Conservation (phyloP, 371 early-diverging fungal species). For the Saksenaea vasiformis region DNA sequence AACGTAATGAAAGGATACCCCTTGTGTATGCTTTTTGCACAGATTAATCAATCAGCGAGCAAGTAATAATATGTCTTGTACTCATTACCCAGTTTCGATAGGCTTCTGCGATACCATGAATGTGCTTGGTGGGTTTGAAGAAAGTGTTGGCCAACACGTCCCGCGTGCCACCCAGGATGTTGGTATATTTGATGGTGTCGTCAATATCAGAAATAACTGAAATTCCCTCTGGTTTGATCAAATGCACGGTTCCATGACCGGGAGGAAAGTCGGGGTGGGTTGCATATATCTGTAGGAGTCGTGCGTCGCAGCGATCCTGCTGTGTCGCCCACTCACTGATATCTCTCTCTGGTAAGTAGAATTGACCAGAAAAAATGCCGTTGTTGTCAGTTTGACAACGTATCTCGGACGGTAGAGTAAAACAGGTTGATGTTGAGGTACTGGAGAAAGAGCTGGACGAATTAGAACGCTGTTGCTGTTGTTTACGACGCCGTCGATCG, state of each 20-base stretch:
- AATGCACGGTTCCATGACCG: constrained; percentile 43
- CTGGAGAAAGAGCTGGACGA: constrained; percentile 12
- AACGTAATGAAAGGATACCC: constrained; percentile 88
- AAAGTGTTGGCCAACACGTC: constrained; percentile 73
- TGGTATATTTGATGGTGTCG: constrained; percentile 86
- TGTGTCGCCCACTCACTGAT: constrained; percentile 33
- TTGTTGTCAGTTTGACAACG: constrained; percentile 11
- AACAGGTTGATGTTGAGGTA: not conserved
- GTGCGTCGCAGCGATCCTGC: constrained; percentile 31
- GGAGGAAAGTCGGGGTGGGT: constrained; percentile 21
- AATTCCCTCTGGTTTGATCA: constrained; percentile 64
- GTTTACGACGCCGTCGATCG: not conserved
- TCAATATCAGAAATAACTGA: constrained; percentile 89
- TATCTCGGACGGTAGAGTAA: not conserved
- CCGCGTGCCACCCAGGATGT: constrained; percentile 68
- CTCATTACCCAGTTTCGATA: constrained; percentile 64
- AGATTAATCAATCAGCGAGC: not conserved
- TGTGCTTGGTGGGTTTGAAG: constrained; percentile 58
- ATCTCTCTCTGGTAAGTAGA: constrained; percentile 21
- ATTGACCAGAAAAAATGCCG: constrained; percentile 34
- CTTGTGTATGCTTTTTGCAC: constrained; percentile 50
- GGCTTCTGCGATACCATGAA: constrained; percentile 73
- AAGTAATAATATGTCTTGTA: not conserved
- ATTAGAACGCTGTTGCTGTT: not conserved
- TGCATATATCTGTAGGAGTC: constrained; percentile 29